Evolutionary conservation across 805 yeast species (phyloP), one percentile per base, ranked within the genome.

Genomic region (Candida loeiensis): DNA sequence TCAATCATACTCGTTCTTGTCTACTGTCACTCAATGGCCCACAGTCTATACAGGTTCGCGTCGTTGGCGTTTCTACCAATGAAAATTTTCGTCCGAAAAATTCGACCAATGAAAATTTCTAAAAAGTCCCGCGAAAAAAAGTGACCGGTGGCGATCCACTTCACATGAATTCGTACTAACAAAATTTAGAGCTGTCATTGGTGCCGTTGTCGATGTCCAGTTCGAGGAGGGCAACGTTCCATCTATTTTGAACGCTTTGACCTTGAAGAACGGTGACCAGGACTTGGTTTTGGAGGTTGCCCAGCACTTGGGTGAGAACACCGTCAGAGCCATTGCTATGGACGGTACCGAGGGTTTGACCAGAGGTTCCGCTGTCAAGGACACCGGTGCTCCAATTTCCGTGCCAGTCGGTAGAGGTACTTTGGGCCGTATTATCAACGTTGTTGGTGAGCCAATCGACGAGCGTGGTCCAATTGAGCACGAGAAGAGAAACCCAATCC

Each of bases 291-390:
- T 93, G 63, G 99, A 93, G 79, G 99, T 93, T 60, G 93, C 99
- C 63, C 99, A 93, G 80, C 99, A 93, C 76, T 82, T 93, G 73
- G 99, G 99, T 81, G 98, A 93, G 80, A 89, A 89, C 86, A 85
- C 98, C 61, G 98, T 93, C 71, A 91, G 99, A 85, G 85, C 99
- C 69, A 93, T 93, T 85, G 98, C 99, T 68, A 93, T 93, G 99
- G 99, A 93, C 74, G 98, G 98, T 87, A 93, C 99, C 59, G 98
- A 91, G 75, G 99, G 99, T 88, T 83, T 93, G 65, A 96, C 89
- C 61, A 91, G 99, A 82, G 99, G 99, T 73, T 82, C 85, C 64
- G 43, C 75, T 46, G 99, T 93, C 61, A 54, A 64, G 53, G 99
- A 93, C 79, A 90, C 98, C 54, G 99, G 99, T 73, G 78, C 96